phyloP scores from a whole-genome alignment of 2,329 filamentous ascomycete genomes.

The Dothiorella sarmentorum region DNA sequence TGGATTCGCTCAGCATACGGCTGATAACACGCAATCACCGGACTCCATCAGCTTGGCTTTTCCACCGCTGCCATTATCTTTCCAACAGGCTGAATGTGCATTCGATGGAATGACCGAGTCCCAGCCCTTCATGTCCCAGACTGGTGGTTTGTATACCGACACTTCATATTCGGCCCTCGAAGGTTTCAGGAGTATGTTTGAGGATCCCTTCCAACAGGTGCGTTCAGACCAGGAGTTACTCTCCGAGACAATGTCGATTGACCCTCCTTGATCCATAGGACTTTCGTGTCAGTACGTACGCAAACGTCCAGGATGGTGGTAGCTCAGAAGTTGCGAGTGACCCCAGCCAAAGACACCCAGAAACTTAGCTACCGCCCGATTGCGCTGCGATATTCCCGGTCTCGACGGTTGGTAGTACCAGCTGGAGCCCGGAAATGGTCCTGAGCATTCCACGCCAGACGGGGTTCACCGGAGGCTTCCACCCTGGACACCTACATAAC shows the following conservation, averaged over 20 bases:
- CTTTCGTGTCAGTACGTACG: background rate
- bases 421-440: too few species aligned
- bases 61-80: conserved; percentile 32
- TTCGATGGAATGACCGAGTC: conserved; percentile 11
- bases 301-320: background rate
- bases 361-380: too few species aligned
- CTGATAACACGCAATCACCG: conserved; percentile 21
- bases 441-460: too few species aligned
- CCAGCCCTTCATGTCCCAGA: background rate
- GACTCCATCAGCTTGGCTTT: conserved; percentile 31
- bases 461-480: too few species aligned
- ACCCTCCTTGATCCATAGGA: background rate
- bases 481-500: background rate
- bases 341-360: background rate
- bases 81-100: conserved; percentile 23
- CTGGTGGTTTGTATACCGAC: background rate
- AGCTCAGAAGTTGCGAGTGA: background rate
- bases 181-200: background rate
- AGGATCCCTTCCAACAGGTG: background rate
- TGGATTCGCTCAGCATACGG: background rate
- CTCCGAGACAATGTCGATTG: background rate
- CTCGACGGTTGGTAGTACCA: too few species aligned
- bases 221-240: background rate
- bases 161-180: background rate
- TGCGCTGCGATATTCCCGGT: too few species aligned